Evolutionary conservation across 495 filamentous ascomycete species (phyloP).

Genomic region (Hyaloscypha bicolor): DNA sequence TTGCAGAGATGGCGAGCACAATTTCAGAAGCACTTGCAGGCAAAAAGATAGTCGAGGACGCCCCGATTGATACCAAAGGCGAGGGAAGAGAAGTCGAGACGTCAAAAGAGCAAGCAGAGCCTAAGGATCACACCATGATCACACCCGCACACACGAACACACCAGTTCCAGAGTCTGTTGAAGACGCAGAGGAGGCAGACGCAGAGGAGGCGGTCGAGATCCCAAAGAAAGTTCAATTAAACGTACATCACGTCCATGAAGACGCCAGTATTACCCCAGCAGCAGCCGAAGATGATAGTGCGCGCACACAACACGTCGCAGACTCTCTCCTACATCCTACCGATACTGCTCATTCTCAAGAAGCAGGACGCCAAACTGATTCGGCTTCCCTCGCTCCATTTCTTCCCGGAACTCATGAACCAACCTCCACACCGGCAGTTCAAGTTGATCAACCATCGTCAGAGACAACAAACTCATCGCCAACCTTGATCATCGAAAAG

Average conservation of each 20-base stretch:
- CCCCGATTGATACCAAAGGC: not conserved
- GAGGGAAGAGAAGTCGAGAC: not conserved
- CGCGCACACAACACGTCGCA: not conserved
- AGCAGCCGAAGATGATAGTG: not conserved
- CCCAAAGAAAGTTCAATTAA: not conserved
- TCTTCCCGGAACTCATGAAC: not conserved
- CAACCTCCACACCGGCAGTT: not conserved
- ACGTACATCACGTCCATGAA: not conserved
- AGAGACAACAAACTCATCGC: not conserved
- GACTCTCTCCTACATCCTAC: not conserved
- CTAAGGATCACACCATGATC: not conserved
- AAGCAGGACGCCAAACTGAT: not conserved
- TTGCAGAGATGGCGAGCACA: not conserved
- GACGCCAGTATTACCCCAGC: not conserved
- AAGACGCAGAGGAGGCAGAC: not conserved
- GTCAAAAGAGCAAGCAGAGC: not conserved
- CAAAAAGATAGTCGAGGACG: not conserved
- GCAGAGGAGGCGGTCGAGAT: not conserved
- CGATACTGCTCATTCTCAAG: not conserved
- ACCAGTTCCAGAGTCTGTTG: not conserved
- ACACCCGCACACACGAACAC: not conserved
- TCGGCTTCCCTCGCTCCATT: not conserved
- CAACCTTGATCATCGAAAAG: constrained; percentile 21
- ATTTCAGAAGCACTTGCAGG: not conserved
- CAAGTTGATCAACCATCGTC: not conserved